A percentile compares a stretch with the other conserved stretches of the same genome.
Conservation (phyloP, 768 basidiomycete species). For the Hericium erinaceus region DNA sequence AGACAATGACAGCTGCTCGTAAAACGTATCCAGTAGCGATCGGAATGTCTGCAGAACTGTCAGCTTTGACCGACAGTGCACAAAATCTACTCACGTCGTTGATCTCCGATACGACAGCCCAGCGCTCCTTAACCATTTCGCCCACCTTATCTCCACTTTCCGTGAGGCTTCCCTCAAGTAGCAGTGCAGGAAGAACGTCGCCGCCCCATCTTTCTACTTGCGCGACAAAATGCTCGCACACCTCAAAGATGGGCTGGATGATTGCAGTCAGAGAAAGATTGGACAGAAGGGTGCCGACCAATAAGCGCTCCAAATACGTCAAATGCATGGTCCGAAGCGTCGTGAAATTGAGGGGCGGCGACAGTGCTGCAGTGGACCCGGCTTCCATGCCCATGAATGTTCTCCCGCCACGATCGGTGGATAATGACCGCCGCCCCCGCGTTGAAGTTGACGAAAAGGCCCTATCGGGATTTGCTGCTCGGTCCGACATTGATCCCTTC, state of each 20-base stretch:
- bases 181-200: conserved; percentile 74
- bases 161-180: conserved; percentile 71
- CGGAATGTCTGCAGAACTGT: conserved; percentile 48
- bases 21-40: conserved; percentile 61
- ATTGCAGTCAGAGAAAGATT: conserved; percentile 53
- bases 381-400: not conserved
- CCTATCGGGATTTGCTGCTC: conserved; percentile 9
- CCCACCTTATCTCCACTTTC: conserved; percentile 53
- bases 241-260: conserved; percentile 65
- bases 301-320: conserved; percentile 68
- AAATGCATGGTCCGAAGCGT: conserved; percentile 77
- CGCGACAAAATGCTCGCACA: conserved; percentile 81
- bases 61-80: not conserved
- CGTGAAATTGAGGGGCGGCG: conserved; percentile 68
- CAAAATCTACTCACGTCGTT: conserved; percentile 45
- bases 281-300: conserved; percentile 71
- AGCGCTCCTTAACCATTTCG: conserved; percentile 62
- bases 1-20: conserved; percentile 67
- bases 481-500: conserved; percentile 13
- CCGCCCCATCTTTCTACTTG: conserved; percentile 91
- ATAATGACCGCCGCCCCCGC: not conserved
- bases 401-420: not conserved
- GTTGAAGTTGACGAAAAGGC: not conserved
- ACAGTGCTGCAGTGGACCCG: conserved; percentile 10
- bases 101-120: conserved; percentile 61